These are phyloP conservation scores for Tarenaya hassleriana DNA, from an alignment of 345 rosid species.

Conservation along the genomic window DNA sequence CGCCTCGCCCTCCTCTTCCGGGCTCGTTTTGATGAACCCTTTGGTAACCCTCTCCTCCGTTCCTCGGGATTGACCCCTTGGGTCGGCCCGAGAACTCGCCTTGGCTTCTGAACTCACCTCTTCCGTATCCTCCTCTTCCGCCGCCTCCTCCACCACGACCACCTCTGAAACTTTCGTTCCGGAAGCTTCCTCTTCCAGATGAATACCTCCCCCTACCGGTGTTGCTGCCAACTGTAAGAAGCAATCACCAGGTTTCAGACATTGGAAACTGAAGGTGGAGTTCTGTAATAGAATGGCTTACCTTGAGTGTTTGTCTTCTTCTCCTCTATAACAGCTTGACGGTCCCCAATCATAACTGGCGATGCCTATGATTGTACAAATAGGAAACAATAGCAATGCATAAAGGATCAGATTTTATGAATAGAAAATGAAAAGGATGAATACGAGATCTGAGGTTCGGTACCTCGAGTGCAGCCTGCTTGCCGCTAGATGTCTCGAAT, in stretches of 20 bases:
- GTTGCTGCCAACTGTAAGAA: conserved; percentile 25
- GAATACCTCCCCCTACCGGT: conserved; percentile 45
- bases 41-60: conserved; percentile 47
- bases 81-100: conserved; percentile 63
- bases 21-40: conserved; percentile 52
- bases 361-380: conserved; percentile 52
- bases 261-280: conserved; percentile 5
- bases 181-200: conserved; percentile 46
- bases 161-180: conserved; percentile 42
- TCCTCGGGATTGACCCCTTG: conserved; percentile 47
- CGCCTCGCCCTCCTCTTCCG: conserved; percentile 34
- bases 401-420: not conserved
- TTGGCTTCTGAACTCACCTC: conserved; percentile 52
- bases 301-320: conserved; percentile 71
- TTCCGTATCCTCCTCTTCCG: conserved; percentile 38
- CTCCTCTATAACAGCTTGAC: conserved; percentile 56
- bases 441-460: not conserved
- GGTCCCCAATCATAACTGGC: conserved; percentile 50
- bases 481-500: conserved; percentile 45
- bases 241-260: not conserved
- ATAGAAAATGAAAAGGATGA: not conserved
- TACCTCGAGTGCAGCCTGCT: conserved; percentile 57
- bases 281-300: conserved; percentile 17
- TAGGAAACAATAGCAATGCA: conserved; percentile 1
- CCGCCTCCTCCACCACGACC: conserved; percentile 35